Evolutionary conservation across 2,329 filamentous ascomycete species (phyloP).

Genomic region (Cordyceps cateniannulata): DNA sequence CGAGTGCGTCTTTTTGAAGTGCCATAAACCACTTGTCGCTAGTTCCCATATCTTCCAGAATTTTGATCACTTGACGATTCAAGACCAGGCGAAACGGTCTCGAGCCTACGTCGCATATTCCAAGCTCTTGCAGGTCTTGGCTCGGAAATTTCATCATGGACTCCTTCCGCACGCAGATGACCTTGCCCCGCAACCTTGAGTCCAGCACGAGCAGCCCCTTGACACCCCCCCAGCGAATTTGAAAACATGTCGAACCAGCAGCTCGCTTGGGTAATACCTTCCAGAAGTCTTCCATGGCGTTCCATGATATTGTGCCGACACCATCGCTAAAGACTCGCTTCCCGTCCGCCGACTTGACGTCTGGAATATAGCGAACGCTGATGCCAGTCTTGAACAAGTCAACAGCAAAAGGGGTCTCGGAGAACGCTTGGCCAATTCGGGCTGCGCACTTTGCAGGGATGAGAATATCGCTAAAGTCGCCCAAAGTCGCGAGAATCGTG

Average conservation of each 20-base stretch:
- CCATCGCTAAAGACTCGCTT: slow-evolving; percentile 69
- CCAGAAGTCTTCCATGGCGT: slow-evolving; percentile 54
- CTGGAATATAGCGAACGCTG: slow-evolving; percentile 30
- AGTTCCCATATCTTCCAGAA: slow-evolving; percentile 71
- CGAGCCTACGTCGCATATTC: slow-evolving; percentile 65
- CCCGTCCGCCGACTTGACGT: slow-evolving; percentile 44
- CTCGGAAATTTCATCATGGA: slow-evolving; percentile 81
- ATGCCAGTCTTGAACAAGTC: slow-evolving; percentile 36
- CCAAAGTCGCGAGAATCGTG: slow-evolving; percentile 41
- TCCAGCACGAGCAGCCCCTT: slow-evolving; percentile 78
- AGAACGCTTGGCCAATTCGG: slow-evolving; percentile 62
- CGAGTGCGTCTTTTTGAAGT: slow-evolving; percentile 56
- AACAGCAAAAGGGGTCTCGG: slow-evolving; percentile 64
- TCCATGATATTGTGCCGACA: slow-evolving; percentile 63
- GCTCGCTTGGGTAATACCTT: slow-evolving; percentile 39
- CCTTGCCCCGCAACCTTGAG: slow-evolving; percentile 46
- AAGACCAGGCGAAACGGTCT: slow-evolving; percentile 63
- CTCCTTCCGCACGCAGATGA: slow-evolving; percentile 53
- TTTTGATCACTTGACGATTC: slow-evolving; percentile 78
- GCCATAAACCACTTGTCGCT: slow-evolving; percentile 51
- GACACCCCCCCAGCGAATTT: slow-evolving; percentile 67
- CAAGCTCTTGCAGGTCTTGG: slow-evolving; percentile 47
- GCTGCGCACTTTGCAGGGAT: slow-evolving; percentile 52
- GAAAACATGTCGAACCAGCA: slow-evolving; percentile 57
- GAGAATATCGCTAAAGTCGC: slow-evolving; percentile 43